phyloP scores from a whole-genome alignment of 805 yeast genomes.

The Pichia insulana region DNA sequence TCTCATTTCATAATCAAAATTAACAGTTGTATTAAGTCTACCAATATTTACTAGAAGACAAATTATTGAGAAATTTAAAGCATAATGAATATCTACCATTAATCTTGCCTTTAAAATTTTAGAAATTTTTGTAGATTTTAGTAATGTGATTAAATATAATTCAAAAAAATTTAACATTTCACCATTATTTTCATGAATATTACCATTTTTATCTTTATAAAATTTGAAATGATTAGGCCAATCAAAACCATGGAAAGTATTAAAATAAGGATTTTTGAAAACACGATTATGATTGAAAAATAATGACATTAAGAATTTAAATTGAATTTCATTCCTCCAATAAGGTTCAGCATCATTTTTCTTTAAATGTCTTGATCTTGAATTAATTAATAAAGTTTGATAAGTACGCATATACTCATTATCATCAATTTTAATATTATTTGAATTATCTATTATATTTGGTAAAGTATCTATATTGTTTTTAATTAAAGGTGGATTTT shows the following conservation, averaged over 20 bases:
- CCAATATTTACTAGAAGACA: conserved; percentile 88
- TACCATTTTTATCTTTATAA: conserved; percentile 20
- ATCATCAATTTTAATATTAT: too few relatives aligned
- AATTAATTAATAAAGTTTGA: conserved; percentile 24
- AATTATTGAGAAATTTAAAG: conserved; percentile 28
- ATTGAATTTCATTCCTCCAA: conserved; percentile 82
- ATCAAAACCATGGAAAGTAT: conserved; percentile 27
- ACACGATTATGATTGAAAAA: conserved; percentile 57
- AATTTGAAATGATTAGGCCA: conserved; percentile 28
- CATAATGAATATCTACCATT: conserved; percentile 42
- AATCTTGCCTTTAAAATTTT: conserved; percentile 74
- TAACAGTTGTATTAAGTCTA: conserved; percentile 88
- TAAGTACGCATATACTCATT: conserved; percentile 18
- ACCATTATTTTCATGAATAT: conserved; percentile 20
- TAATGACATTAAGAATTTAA: conserved; percentile 58
- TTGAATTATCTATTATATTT: background rate
- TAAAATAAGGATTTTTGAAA: conserved; percentile 54
- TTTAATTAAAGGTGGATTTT: too few relatives aligned
- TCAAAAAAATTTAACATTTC: conserved; percentile 70
- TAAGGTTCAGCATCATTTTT: conserved; percentile 89
- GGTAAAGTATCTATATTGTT: too few relatives aligned
- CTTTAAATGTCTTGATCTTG: conserved; percentile 53
- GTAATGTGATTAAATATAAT: conserved; percentile 70
- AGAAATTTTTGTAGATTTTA: conserved; percentile 77
- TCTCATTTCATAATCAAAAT: conserved; percentile 92